These are phyloP conservation scores for Fusarium hostae DNA, from an alignment of 2,329 filamentous ascomycete genomes.

Conservation along the genomic window DNA sequence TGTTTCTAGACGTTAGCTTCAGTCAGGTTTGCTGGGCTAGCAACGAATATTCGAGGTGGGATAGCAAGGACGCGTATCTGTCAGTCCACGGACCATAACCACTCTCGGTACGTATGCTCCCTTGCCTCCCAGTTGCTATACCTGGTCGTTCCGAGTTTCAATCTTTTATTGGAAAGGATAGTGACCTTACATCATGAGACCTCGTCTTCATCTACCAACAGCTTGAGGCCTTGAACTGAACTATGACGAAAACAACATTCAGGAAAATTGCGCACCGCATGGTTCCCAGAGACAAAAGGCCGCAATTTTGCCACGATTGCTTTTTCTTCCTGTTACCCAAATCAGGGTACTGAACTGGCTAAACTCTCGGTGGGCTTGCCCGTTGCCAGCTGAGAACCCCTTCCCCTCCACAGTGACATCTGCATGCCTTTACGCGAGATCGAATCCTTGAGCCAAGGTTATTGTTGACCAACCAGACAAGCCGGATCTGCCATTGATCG, in stretches of 20 bases:
- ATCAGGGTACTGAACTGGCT: background rate
- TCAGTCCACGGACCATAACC: background rate
- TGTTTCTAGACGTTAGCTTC: conserved; percentile 18
- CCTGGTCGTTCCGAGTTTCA: conserved; percentile 29
- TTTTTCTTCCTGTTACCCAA: background rate
- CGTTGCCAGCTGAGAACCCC: conserved; percentile 26
- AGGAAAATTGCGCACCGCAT: conserved; percentile 1
- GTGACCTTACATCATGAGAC: conserved; percentile 11
- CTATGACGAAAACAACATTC: background rate
- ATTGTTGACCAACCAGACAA: conserved; percentile 9
- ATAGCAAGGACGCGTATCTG: background rate
- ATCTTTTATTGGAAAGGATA: conserved; percentile 7
- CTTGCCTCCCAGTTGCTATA: conserved; percentile 18
- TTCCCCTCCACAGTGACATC: conserved; percentile 15
- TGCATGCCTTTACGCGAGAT: conserved; percentile 26
- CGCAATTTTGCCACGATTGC: background rate
- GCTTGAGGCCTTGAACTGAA: background rate
- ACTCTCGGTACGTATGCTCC: conserved; percentile 4
- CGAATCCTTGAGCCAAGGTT: conserved; percentile 13
- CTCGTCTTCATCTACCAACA: conserved; percentile 6
- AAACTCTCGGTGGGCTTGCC: conserved; percentile 9
- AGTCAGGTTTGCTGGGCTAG: background rate
- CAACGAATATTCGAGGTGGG: background rate
- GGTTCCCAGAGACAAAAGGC: background rate
- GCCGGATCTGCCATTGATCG: conserved; percentile 10